These are phyloP conservation scores for Arthrobotrys sinensis DNA, from an alignment of 2,329 filamentous ascomycete species.

Conservation along the genomic window DNA sequence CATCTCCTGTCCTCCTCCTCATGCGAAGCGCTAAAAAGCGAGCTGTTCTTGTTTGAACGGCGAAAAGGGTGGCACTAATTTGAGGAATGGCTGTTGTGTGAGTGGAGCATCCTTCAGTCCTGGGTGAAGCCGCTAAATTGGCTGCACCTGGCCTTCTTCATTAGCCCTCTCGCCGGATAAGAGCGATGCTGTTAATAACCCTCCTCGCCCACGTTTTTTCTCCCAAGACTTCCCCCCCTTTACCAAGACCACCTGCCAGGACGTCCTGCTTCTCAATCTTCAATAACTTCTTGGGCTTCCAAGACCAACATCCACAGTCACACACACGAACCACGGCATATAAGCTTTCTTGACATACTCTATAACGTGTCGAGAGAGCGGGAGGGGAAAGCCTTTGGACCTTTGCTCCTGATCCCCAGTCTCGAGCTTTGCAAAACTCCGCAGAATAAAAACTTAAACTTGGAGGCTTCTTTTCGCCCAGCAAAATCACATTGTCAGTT, in stretches of 20 bases:
- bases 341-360: conserved; percentile 47
- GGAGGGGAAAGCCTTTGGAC: not conserved
- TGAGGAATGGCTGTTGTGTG: conserved; percentile 27
- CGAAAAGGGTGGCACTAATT: conserved; percentile 17
- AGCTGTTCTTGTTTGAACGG: conserved; percentile 17
- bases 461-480: not conserved
- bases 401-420: not conserved
- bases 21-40: conserved; percentile 18
- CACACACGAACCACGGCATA: conserved; percentile 48
- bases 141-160: conserved; percentile 35
- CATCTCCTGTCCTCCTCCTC: conserved; percentile 19
- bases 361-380: not conserved
- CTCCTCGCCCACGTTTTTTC: conserved; percentile 47
- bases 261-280: conserved; percentile 31
- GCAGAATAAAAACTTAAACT: conserved; percentile 1
- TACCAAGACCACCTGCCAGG: conserved; percentile 50
- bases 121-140: conserved; percentile 44
- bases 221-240: conserved; percentile 55
- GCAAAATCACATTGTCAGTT: conserved; percentile 3
- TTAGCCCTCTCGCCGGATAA: conserved; percentile 47
- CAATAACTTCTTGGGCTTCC: conserved; percentile 46
- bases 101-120: conserved; percentile 39
- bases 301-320: conserved; percentile 41
- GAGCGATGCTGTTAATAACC: conserved; percentile 43
- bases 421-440: not conserved